A percentile compares a stretch with the other conserved stretches of the same genome.
These are phyloP conservation scores for Vigna radiata DNA, from an alignment of 306 rosid genomes.

Conservation along the genomic window DNA sequence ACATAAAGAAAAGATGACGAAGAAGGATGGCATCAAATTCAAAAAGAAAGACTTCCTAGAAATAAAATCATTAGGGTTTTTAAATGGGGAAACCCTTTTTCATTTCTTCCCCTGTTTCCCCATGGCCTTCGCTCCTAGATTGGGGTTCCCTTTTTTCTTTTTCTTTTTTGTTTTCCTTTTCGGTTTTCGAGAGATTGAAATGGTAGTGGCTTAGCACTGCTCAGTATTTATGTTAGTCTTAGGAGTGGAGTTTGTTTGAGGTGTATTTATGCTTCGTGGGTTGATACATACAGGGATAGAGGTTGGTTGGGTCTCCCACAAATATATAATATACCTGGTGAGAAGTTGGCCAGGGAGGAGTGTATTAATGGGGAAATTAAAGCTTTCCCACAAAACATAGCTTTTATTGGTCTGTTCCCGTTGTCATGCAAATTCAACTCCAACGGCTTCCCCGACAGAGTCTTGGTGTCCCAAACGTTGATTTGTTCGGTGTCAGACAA, in stretches of 20 bases:
- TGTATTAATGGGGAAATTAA: too few relatives aligned
- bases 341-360: too few relatives aligned
- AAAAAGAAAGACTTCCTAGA: too few relatives aligned
- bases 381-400: too few relatives aligned
- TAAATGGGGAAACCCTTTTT: slow-evolving; percentile 52
- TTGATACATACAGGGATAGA: slow-evolving; percentile 45
- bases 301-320: slow-evolving; percentile 40
- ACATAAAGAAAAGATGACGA: too few relatives aligned
- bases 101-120: slow-evolving; percentile 24
- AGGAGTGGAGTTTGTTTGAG: slow-evolving; percentile 47
- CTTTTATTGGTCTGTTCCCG: too few relatives aligned
- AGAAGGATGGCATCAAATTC: too few relatives aligned
- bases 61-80: not conserved
- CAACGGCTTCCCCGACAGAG: too few relatives aligned
- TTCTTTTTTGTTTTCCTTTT: slow-evolving; percentile 55
- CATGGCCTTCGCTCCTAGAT: slow-evolving; percentile 48
- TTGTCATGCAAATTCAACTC: too few relatives aligned
- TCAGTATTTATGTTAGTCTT: slow-evolving; percentile 41
- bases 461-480: too few relatives aligned
- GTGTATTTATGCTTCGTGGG: slow-evolving; percentile 42
- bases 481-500: too few relatives aligned
- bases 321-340: too few relatives aligned
- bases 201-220: slow-evolving; percentile 51
- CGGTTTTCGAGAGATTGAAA: slow-evolving; percentile 57
- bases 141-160: slow-evolving; percentile 54